Base-by-base conservation (phyloP, 441 rosid species). In the Populus trichocarpa region DNA sequence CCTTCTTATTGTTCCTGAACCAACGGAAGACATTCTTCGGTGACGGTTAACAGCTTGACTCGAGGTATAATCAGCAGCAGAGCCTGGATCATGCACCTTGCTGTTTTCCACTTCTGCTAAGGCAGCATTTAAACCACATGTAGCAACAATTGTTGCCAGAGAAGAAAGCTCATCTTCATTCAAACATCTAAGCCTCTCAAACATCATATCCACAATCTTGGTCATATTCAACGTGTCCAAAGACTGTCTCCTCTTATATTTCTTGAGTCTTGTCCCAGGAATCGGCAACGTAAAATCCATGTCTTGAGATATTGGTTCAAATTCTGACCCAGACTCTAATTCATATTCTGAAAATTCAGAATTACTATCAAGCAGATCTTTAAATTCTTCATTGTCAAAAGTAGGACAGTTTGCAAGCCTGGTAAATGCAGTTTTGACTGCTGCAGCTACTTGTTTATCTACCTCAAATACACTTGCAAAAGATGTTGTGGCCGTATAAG, bases 381-480 rank as follows among this genome's bases (percentile, higher is more conserved):
- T 87, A 81, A 91, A 75, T 86, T 94, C 97, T 57, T 93, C 90
- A 83, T 87, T 85, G 78, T 89, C 79, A 71, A 92, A 86, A 72
- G 87, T 80, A 38, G 92, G 82, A 72, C 87, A 85, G 74, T 76
- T 84, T n/a, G 89, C 92, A 82, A 94, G 96, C 85, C 84, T 85
- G 74, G 81, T 59, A 75, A 94, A 91, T 38, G 98, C 99, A 77
- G 83, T 78, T 84, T 93, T 96, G 72, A 94, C 96, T 57, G 95
- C 97, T 61, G 92, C 88, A 75, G 97, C 93, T 42, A 96, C 98
- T 87, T 96, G 91, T 85, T 92, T 94, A 82, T 96, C 97, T 1
- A 96, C 97, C 76, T 92, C 97, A 78, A 94, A 94, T 65, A 95
- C 91, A 65, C 94, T 92, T 87, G 91, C 95, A 57, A 96, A 96